Conservation (phyloP, 2,329 filamentous ascomycete species). For the Alternaria sp. region DNA sequence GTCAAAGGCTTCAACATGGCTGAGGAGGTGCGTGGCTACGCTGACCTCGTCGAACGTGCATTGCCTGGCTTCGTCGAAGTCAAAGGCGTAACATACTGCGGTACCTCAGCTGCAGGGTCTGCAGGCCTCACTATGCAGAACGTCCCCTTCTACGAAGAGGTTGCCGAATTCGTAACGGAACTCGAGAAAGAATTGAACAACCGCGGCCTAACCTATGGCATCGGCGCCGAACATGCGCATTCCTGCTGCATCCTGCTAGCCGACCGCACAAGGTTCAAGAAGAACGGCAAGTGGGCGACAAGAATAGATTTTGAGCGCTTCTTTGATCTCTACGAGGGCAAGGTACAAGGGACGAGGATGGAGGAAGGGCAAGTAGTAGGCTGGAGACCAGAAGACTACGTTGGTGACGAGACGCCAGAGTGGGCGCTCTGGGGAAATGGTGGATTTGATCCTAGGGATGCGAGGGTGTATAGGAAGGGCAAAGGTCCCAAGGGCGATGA, state of each 20-base stretch:
- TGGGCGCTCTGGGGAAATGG: conserved; percentile 96
- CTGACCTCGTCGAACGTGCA: conserved; percentile 82
- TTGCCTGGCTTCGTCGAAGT: conserved; percentile 93
- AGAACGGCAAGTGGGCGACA: conserved; percentile 85
- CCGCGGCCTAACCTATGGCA: conserved; percentile 81
- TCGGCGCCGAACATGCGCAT: conserved; percentile 93
- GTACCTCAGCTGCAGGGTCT: conserved; percentile 81
- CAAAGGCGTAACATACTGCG: conserved; percentile 97
- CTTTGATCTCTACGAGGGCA: conserved; percentile 79
- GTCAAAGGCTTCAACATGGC: conserved; percentile 99
- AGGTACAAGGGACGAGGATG: conserved; percentile 38
- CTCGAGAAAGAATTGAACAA: conserved; percentile 72
- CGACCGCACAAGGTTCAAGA: conserved; percentile 74
- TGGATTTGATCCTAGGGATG: conserved; percentile 90
- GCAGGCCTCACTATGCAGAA: conserved; percentile 96
- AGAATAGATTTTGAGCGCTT: conserved; percentile 89
- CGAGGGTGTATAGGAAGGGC: conserved; percentile 86
- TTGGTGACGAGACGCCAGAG: conserved; percentile 81
- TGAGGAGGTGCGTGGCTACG: conserved; percentile 89
- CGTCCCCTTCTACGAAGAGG: conserved; percentile 93
- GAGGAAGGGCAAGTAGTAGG: conserved; percentile 60
- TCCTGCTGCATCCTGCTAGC: conserved; percentile 91
- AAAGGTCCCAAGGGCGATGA: conserved; percentile 56
- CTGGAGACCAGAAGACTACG: conserved; percentile 90
- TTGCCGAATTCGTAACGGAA: conserved; percentile 79